Evolutionary conservation across 192 early-diverging fungal genomes (phyloP), one percentile per base, ranked within the genome.

Genomic region (Podila epigama): DNA sequence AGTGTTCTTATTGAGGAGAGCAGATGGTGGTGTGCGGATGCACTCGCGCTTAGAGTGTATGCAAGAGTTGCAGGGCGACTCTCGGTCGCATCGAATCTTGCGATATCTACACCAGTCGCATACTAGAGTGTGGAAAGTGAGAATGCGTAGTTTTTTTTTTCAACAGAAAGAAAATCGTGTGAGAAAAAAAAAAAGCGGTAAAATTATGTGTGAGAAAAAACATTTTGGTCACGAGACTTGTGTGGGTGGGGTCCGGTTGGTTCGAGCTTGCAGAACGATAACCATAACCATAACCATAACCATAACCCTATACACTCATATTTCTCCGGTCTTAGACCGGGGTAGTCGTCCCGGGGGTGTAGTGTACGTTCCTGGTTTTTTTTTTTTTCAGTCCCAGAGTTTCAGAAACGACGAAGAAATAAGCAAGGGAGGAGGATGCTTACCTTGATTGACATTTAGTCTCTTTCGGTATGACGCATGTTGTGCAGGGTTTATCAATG

Each of bases 401-500:
- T 4, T 36, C 12, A 9, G 16, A 53, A 28, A n/a, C 2, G 29
- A 53, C 34, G 51, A 44, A 50, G 29, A 50, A 2, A 0, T n/a
- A 51, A 6, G n/a, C 1, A 10, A 22, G 8, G n/a, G 44, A 48
- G 3, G 44, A 22, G 5, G 7, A 18, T 27, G 25, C 16, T 42
- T 68, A 77, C 73, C 73, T 77, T 77, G 73, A 22, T 77, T 77
- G 27, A 77, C 73, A 60, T 77, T 77, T 39, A 77, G n/a, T 18
- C 73, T 52, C 25, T 77, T 77, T n/a, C 73, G 60, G 29, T 77
- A 77, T 3, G 73, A 52, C 36, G 73, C 65, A 32, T 63, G 62
- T 25, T 68, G 73, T 1, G 61, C 54, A 34, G 73, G 73, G 16
- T 60, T 63, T 25, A 68, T 32, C 22, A 31, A 68, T 18, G 59